Evolutionary conservation across 2,329 filamentous ascomycete genomes (phyloP).

Genomic region (Fusarium decemcellulare): DNA sequence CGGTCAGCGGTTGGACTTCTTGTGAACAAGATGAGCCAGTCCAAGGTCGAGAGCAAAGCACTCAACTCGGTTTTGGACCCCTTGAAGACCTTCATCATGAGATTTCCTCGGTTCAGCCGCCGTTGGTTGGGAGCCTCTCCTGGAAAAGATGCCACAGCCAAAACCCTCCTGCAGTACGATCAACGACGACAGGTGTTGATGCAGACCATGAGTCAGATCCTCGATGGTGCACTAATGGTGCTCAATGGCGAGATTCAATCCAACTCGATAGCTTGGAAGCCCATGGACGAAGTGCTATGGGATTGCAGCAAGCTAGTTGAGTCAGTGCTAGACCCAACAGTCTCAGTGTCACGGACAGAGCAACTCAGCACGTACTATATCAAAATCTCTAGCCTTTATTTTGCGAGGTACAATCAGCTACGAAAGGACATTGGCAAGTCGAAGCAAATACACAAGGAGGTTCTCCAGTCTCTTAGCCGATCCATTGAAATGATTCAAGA

Average conservation of each 20-base stretch:
- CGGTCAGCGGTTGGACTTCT: constrained; percentile 68
- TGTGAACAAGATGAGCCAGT: constrained; percentile 45
- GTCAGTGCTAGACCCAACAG: constrained; percentile 60
- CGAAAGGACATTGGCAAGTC: constrained; percentile 59
- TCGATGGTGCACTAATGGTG: constrained; percentile 73
- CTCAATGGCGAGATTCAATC: constrained; percentile 67
- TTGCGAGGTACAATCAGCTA: constrained; percentile 70
- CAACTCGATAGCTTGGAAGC: constrained; percentile 65
- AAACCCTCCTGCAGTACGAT: constrained; percentile 73
- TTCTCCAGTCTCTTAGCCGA: constrained; percentile 71
- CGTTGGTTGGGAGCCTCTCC: constrained; percentile 74
- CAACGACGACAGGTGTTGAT: constrained; percentile 69
- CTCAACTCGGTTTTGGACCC: constrained; percentile 49
- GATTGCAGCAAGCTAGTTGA: constrained; percentile 70
- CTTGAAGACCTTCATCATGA: constrained; percentile 70
- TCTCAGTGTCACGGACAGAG: constrained; percentile 49
- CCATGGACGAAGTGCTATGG: constrained; percentile 69
- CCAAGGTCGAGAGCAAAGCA: constrained; percentile 20
- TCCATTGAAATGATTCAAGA: constrained; percentile 75
- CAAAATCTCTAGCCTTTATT: constrained; percentile 81
- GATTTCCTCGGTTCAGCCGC: constrained; percentile 71
- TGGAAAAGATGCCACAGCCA: constrained; percentile 64
- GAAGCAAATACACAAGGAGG: constrained; percentile 55
- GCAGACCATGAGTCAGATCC: constrained; percentile 66
- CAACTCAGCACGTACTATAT: constrained; percentile 66